A percentile compares a stretch with the other conserved stretches of the same genome.
Conservation (phyloP, 176 grass and related monocot species). For the sorghum (Sorghum bicolor) region DNA sequence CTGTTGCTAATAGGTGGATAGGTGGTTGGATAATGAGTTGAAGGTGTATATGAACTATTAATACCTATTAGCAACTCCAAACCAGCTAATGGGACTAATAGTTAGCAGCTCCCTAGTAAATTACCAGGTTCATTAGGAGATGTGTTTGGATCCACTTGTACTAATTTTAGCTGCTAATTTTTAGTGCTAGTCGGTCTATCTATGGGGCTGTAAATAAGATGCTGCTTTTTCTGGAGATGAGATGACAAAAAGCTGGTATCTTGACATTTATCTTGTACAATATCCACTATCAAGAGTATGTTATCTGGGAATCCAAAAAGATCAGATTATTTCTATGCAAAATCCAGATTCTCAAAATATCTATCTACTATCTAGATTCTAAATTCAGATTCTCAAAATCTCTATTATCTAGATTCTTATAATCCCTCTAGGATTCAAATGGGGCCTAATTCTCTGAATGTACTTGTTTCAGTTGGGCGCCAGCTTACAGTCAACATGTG, state of each 20-base stretch:
- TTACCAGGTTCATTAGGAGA: neutral
- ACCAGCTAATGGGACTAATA: neutral
- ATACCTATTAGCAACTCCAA: neutral
- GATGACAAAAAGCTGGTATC: neutral
- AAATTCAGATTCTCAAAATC: neutral
- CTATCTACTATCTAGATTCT: neutral
- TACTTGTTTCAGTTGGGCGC: slow-evolving; percentile 7
- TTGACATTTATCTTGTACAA: neutral
- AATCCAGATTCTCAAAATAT: neutral
- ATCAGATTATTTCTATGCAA: neutral
- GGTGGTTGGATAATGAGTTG: neutral
- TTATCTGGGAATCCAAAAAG: neutral
- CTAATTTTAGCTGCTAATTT: neutral
- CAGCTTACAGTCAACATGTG: slow-evolving; percentile 16
- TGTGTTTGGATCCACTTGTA: neutral
- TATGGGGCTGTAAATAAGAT: neutral
- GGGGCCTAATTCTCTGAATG: neutral
- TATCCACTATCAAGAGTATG: neutral
- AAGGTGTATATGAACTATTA: neutral
- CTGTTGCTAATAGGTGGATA: neutral
- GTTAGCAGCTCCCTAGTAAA: neutral
- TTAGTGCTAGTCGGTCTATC: neutral
- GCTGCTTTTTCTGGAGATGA: neutral
- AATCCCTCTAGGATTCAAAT: neutral
- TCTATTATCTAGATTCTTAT: neutral